Base-by-base conservation (phyloP, 2,329 filamentous ascomycete species). In the Fusarium mundagurra region DNA sequence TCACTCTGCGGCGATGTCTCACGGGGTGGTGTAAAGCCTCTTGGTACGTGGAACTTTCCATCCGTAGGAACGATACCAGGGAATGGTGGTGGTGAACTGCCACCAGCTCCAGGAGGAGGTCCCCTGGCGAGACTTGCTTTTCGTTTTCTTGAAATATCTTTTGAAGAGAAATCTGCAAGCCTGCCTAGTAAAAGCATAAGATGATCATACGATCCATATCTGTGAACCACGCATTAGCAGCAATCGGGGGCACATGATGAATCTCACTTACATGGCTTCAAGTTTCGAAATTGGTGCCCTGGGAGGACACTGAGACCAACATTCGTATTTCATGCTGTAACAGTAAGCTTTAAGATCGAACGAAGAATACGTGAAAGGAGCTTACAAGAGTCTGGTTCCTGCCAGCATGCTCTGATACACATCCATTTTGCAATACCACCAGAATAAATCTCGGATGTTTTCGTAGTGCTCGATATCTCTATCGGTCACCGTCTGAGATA, bases 371-470 rank as follows among this genome's bases (percentile, higher is more conserved):
- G 6, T 6, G n/a, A 34, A 24, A 18, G 20, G 24, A 31, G 88
- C 94, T 88, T 86, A 98, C 94, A 98, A 92, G 53, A 97, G 86
- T 71, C 89, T 89, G 47, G 96, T 95, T 14, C 94, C 96, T 75
- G 95, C 96, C 31, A 98, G 85, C 69, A 98, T 90, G 80, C 94
- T 95, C 81, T 98, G 96, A 76, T 96, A 97, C 14, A 93, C 91
- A 81, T 98, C 96, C 86, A 98, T 96, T 82, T 98, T 97, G 77
- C 90, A 92, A 81, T 95, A 98, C 93, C 95, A 98, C 95, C 96
- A 99, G 80, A 93, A 97, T 10, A 98, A 84, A 82, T 98, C 96
- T 73, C 93, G 91, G 44, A 96, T 87, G 22, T 93, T 92, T 78
- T 96, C 93, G 78, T 93, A 97, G 45, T 89, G 91, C 71, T 94